Evolutionary conservation across 2,329 filamentous ascomycete genomes (phyloP).

Genomic region (Stachybotrys chartarum): DNA sequence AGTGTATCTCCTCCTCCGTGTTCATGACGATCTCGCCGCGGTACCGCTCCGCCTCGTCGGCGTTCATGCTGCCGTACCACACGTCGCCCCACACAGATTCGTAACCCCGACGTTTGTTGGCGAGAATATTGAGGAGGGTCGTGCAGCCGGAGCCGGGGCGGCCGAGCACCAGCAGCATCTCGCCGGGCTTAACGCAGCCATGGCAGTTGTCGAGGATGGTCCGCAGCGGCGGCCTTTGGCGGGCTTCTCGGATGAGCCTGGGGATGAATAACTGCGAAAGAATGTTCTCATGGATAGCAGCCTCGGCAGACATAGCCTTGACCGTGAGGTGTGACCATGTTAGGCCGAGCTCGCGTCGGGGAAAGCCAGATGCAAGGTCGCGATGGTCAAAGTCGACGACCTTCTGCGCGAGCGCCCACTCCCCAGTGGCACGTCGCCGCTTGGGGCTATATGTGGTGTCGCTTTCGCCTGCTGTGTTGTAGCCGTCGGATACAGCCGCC

Average conservation of each 20-base stretch:
- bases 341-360: slow-evolving; percentile 48
- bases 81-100: slow-evolving; percentile 51
- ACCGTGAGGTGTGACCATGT: slow-evolving; percentile 60
- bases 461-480: not conserved
- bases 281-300: slow-evolving; percentile 60
- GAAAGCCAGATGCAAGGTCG: slow-evolving; percentile 37
- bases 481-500: not conserved
- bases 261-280: slow-evolving; percentile 51
- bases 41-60: slow-evolving; percentile 40
- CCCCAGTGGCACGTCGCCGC: not conserved
- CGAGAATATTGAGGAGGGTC: slow-evolving; percentile 61
- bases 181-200: slow-evolving; percentile 64
- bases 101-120: slow-evolving; percentile 57
- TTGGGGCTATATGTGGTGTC: not conserved
- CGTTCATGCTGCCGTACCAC: slow-evolving; percentile 44
- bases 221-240: slow-evolving; percentile 49
- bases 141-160: slow-evolving; percentile 65
- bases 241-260: slow-evolving; percentile 43
- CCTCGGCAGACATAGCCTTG: slow-evolving; percentile 51
- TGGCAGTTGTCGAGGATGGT: slow-evolving; percentile 59
- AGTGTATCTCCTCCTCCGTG: slow-evolving; percentile 59
- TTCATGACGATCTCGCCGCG: slow-evolving; percentile 59
- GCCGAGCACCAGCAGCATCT: slow-evolving; percentile 65
- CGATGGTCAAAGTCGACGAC: slow-evolving; percentile 35
- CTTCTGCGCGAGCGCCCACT: slow-evolving; percentile 41